phyloP scores from a whole-genome alignment of 2,329 filamentous ascomycete genomes.

The Aspergillus luchuensis region DNA sequence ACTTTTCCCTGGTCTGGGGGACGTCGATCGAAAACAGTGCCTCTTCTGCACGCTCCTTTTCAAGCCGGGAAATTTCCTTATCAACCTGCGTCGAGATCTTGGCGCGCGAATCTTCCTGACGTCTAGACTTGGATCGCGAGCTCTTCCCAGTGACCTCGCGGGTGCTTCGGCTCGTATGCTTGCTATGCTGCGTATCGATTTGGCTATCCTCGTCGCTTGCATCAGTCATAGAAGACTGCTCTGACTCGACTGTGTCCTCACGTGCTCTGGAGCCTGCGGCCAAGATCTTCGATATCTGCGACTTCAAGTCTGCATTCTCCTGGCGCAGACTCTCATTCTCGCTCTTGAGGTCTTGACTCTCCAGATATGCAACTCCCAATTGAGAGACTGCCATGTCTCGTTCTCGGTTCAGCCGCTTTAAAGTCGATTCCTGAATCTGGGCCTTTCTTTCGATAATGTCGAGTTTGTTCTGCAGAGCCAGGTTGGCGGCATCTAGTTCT shows the following conservation, averaged over 20 bases:
- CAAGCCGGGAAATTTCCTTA: conserved; percentile 39
- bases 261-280: conserved; percentile 24
- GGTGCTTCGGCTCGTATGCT: conserved; percentile 31
- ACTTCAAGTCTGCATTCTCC: conserved; percentile 44
- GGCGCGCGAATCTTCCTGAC: conserved; percentile 32
- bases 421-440: conserved; percentile 55
- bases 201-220: conserved; percentile 36
- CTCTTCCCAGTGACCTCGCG: conserved; percentile 34
- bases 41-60: conserved; percentile 42
- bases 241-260: conserved; percentile 33
- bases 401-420: conserved; percentile 58
- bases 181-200: conserved; percentile 34
- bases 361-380: conserved; percentile 58
- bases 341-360: conserved; percentile 48
- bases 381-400: conserved; percentile 61
- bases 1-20: conserved; percentile 28
- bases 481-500: conserved; percentile 56
- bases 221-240: conserved; percentile 26
- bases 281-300: conserved; percentile 34
- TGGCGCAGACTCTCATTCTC: conserved; percentile 42
- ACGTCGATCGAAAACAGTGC: conserved; percentile 41
- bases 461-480: conserved; percentile 57
- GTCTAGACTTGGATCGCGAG: conserved; percentile 26
- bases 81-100: conserved; percentile 39
- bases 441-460: conserved; percentile 59